These are phyloP conservation scores for Dothistroma septosporum DNA, from an alignment of 2,329 filamentous ascomycete genomes.

Conservation along the genomic window DNA sequence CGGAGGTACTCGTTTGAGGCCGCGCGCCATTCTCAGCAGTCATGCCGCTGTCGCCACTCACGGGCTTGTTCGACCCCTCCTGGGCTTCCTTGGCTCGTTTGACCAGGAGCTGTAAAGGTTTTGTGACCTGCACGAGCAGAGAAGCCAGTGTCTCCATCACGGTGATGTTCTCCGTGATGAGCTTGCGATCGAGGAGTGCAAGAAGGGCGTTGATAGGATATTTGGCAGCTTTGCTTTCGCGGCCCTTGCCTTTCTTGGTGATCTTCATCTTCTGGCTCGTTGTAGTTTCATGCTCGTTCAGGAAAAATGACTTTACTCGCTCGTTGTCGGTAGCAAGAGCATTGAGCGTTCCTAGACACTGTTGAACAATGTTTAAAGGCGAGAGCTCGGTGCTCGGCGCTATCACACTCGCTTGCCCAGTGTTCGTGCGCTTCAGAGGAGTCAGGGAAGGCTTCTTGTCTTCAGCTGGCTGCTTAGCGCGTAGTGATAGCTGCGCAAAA, in stretches of 20 bases:
- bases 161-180: conserved; percentile 94
- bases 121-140: conserved; percentile 81
- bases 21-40: conserved; percentile 28
- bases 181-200: conserved; percentile 80
- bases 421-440: conserved; percentile 68
- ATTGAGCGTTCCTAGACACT: conserved; percentile 81
- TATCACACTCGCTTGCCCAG: conserved; percentile 45
- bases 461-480: conserved; percentile 64
- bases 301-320: conserved; percentile 84
- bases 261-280: conserved; percentile 62
- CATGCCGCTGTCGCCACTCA: conserved; percentile 35
- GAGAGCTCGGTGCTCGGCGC: conserved; percentile 72
- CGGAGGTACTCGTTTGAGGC: conserved; percentile 20
- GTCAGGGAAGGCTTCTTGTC: conserved; percentile 41
- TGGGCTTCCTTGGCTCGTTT: conserved; percentile 73
- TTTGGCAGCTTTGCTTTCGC: conserved; percentile 77
- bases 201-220: conserved; percentile 91
- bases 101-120: conserved; percentile 75
- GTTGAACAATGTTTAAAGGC: conserved; percentile 90
- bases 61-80: conserved; percentile 31
- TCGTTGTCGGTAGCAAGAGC: conserved; percentile 80
- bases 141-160: conserved; percentile 93
- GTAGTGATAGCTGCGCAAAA: conserved; percentile 86
- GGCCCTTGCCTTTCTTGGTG: conserved; percentile 71
- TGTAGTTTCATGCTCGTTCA: conserved; percentile 86